Evolutionary conservation across 139 green algal genomes (phyloP).

Genomic region (Pseudopediastrum boryanum): DNA sequence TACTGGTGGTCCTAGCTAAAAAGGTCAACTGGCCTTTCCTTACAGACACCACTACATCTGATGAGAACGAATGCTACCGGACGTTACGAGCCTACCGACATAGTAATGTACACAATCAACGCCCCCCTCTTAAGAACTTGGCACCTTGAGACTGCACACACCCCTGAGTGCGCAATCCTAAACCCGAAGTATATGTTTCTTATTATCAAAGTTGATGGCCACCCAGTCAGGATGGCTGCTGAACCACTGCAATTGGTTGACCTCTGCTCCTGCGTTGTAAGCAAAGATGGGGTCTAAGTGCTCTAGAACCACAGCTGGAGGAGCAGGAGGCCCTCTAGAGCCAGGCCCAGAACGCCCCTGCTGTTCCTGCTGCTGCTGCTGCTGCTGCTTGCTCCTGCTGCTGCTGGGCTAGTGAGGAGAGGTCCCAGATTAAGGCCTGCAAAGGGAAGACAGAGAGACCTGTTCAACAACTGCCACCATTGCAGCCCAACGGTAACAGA

Average conservation of each 20-base stretch:
- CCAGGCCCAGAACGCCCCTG: constrained; percentile 22
- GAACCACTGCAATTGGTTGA: constrained; percentile 95
- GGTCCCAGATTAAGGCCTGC: constrained; percentile 96
- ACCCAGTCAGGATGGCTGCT: constrained; percentile 88
- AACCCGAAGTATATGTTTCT: constrained; percentile 92
- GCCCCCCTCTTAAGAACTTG: no score
- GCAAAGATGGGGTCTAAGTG: constrained; percentile 92
- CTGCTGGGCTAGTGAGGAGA: constrained; percentile 66
- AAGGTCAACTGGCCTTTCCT: no score
- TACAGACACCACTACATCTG: no score
- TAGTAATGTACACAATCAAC: no score
- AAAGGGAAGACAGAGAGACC: background rate
- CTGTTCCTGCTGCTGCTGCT: constrained; percentile 40
- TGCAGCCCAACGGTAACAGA: no score
- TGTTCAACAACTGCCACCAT: no score
- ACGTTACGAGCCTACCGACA: no score
- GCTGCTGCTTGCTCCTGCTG: background rate
- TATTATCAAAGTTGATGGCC: constrained; percentile 88
- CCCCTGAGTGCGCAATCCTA: no score
- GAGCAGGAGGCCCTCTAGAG: background rate
- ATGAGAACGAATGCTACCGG: no score
- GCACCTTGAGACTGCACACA: no score
- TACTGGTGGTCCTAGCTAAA: no score
- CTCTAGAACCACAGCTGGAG: background rate
- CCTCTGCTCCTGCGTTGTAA: constrained; percentile 89